Percentiles rank a stretch among this genome's conserved stretches.
These are phyloP conservation scores for Paramarasmius palmivorus DNA, from an alignment of 1,284 basidiomycete species.

Conservation along the genomic window DNA sequence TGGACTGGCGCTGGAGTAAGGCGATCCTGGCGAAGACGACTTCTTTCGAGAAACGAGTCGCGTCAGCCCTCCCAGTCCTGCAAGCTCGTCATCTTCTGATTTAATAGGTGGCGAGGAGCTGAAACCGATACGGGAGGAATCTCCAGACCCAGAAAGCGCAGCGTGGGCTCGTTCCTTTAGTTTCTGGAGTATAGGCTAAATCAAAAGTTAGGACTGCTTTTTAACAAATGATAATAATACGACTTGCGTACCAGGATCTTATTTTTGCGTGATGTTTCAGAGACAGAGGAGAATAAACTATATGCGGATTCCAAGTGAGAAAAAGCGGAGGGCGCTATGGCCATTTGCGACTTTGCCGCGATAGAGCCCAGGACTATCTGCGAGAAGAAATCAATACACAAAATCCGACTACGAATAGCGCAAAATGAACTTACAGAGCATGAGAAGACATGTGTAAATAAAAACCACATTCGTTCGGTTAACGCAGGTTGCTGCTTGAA, in stretches of 20 bases:
- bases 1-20: slow-evolving; percentile 30
- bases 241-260: slow-evolving; percentile 56
- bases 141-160: slow-evolving; percentile 15
- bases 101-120: slow-evolving; percentile 38
- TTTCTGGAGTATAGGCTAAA: slow-evolving; percentile 61
- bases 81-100: slow-evolving; percentile 58
- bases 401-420: neutral
- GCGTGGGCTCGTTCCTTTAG: slow-evolving; percentile 48
- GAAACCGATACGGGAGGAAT: slow-evolving; percentile 25
- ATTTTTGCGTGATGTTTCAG: slow-evolving; percentile 49
- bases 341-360: slow-evolving; percentile 61
- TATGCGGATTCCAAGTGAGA: slow-evolving; percentile 63
- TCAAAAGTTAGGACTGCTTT: slow-evolving; percentile 5
- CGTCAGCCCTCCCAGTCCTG: slow-evolving; percentile 60
- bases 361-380: slow-evolving; percentile 73
- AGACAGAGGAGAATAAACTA: slow-evolving; percentile 54
- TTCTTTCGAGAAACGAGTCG: slow-evolving; percentile 55
- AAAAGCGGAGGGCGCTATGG: slow-evolving; percentile 60
- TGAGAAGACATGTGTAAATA: slow-evolving; percentile 73
- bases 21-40: slow-evolving; percentile 45
- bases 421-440: slow-evolving; percentile 52
- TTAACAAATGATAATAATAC: slow-evolving; percentile 11
- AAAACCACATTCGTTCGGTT: slow-evolving; percentile 71
- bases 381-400: neutral
- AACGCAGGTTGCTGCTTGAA: slow-evolving; percentile 62